Percentiles rank a stretch among this genome's conserved stretches.
Evolutionary conservation across 2,329 filamentous ascomycete genomes (phyloP).

Genomic region (Fusarium kyushuense): DNA sequence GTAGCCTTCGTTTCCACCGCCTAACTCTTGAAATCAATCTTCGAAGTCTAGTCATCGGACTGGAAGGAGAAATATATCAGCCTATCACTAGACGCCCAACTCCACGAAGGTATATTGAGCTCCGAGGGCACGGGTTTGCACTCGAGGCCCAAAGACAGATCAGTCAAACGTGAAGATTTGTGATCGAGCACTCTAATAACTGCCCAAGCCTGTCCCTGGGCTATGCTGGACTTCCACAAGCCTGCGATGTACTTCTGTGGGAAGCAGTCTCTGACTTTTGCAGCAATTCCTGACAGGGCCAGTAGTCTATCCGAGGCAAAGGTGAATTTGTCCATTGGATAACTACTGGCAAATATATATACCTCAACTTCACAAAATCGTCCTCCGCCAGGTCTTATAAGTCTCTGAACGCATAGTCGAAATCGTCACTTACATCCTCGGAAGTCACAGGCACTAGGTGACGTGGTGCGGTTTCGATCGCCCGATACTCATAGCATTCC

Average conservation of each 20-base stretch:
- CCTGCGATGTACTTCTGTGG: conserved; percentile 4
- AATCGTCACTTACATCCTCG: not conserved
- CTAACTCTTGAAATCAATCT: not conserved
- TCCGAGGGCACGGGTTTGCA: too few species aligned
- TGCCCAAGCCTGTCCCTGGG: not conserved
- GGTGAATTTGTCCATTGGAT: not conserved
- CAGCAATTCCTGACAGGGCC: conserved; percentile 1
- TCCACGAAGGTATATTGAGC: conserved; percentile 9
- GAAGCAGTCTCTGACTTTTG: not conserved
- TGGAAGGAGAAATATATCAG: not conserved
- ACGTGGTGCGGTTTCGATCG: not conserved
- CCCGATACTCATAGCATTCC: not conserved
- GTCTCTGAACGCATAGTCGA: not conserved
- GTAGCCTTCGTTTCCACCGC: not conserved
- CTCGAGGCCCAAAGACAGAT: not conserved
- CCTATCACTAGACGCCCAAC: not conserved
- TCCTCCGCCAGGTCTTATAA: rapidly evolving
- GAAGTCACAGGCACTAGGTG: not conserved
- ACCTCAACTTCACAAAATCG: not conserved
- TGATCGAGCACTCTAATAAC: not conserved
- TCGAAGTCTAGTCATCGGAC: not conserved
- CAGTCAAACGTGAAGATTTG: not conserved
- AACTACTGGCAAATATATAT: not conserved
- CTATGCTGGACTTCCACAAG: not conserved
- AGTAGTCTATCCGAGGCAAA: conserved; percentile 5